Evolutionary conservation across 352 stramenopile genomes (phyloP), one percentile per base, ranked within the genome.

Genomic region (Phytophthora ohioensis): DNA sequence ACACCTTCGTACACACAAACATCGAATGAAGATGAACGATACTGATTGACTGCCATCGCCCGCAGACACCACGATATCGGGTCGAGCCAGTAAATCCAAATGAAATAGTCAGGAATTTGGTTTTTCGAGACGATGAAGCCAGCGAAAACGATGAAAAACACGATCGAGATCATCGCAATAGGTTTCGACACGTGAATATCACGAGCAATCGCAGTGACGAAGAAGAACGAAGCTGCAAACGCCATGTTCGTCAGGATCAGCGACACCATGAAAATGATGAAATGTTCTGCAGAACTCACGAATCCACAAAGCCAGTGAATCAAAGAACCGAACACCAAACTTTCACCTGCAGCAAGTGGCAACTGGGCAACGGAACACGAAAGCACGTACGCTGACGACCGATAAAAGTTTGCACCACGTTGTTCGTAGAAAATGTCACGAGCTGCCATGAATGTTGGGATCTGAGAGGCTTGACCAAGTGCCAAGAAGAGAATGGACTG

Each of bases 381-480:
- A 15, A 83, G 66, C 27, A 90, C 73, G 57, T 73, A 93, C 21
- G 57, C 88, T 61, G 67, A 80, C 4, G 87, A 77, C 7, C 84
- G 81, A 49, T 87, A 93, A 63, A 95, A 94, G 58, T 94, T 94
- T 9, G 78, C 71, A 30, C 84, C 81, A 5, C 76, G 73, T 53
- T 96, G 89, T 54, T 93, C 94, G 81, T 95, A 94, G 71, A 91
- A 96, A 34, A 89, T 63, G 9, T 74, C 77, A 8, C 79, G 78
- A 13, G 65, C 72, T 27, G 85, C 68, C 67, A 95, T 87, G 65
- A 96, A 87, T 15, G 74, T 79, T 12, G 87, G 82, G 11, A 97
- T 76, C 57, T 87, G 78, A 9, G 86, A 65, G 62, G 92, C 83
- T 17, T 87, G 79, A 12, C 84, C 84, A 4, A 97, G 42, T 17